Conservation (phyloP, 73 alveolate genomes). For the Paramecium sexaurelia region DNA sequence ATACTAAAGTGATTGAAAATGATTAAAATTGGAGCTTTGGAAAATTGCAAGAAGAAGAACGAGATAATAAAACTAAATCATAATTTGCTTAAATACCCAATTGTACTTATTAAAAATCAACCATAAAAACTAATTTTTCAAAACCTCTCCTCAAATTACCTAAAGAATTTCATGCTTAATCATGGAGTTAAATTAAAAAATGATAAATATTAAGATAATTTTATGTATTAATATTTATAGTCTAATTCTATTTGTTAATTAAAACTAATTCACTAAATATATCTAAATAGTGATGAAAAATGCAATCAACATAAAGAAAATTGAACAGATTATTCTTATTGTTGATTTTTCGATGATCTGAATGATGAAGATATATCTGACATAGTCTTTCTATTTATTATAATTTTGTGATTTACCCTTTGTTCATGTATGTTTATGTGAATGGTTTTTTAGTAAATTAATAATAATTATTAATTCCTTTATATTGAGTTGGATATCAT, state of each 20-base stretch:
- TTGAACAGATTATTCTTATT: too few species aligned
- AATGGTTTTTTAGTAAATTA: too few species aligned
- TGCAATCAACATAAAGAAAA: not conserved
- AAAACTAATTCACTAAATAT: too few species aligned
- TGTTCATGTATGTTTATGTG: too few species aligned
- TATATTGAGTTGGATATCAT: too few species aligned
- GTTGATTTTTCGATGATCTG: too few species aligned
- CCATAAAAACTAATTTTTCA: not conserved
- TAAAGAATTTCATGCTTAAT: conserved; percentile 21
- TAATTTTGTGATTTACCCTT: too few species aligned
- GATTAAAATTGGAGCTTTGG: conserved; percentile 32
- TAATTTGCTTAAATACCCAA: not conserved
- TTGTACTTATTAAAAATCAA: not conserved
- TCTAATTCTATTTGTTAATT: not conserved
- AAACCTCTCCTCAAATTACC: conserved; percentile 38
- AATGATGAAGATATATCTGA: too few species aligned
- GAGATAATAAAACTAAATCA: not conserved
- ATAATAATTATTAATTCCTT: too few species aligned
- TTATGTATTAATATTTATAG: not conserved
- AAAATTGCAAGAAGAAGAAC: not conserved
- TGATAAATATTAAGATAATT: not conserved
- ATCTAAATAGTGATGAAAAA: not conserved
- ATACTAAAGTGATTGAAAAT: not conserved
- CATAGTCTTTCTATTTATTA: too few species aligned
- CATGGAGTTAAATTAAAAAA: not conserved